Percentiles rank a stretch among this genome's conserved stretches.
These are phyloP conservation scores for Limtongia smithiae DNA, from an alignment of 805 yeast species.

Conservation along the genomic window DNA sequence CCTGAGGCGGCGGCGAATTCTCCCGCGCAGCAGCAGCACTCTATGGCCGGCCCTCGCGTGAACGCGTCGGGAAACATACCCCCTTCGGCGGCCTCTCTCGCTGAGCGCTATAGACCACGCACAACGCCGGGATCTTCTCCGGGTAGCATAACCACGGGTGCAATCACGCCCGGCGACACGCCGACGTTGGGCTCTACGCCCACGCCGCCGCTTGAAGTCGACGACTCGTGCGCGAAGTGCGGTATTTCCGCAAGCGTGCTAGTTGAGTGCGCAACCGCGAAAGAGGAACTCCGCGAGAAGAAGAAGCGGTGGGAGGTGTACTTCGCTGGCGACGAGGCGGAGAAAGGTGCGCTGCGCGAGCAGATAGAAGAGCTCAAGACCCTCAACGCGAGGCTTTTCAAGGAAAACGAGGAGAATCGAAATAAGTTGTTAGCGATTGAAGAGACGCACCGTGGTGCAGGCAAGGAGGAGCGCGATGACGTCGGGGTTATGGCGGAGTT, in stretches of 20 bases:
- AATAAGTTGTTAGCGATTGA: no score
- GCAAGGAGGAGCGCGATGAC: no score
- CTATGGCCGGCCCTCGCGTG: no score
- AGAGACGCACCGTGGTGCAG: background rate
- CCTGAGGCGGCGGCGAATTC: no score
- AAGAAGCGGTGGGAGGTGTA: constrained; percentile 22
- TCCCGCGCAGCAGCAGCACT: no score
- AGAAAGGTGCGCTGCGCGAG: constrained; percentile 3
- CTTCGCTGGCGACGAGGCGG: constrained; percentile 15
- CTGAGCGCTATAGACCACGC: no score
- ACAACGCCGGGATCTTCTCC: no score
- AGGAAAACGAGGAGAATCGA: no score
- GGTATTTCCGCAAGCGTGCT: constrained; percentile 17
- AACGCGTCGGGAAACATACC: no score
- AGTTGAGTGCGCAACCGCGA: constrained; percentile 14
- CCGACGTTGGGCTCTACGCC: background rate
- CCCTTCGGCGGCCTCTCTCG: no score
- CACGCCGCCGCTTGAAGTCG: background rate
- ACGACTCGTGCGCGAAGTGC: constrained; percentile 14
- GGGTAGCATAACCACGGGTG: no score
- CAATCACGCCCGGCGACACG: no score
- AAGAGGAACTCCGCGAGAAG: constrained; percentile 19
- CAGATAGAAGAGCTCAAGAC: constrained; percentile 2
- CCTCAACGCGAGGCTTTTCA: background rate
- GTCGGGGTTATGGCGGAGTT: constrained; percentile 7